Conservation (phyloP, 768 basidiomycete species). For the Phlebiopsis gigantea region DNA sequence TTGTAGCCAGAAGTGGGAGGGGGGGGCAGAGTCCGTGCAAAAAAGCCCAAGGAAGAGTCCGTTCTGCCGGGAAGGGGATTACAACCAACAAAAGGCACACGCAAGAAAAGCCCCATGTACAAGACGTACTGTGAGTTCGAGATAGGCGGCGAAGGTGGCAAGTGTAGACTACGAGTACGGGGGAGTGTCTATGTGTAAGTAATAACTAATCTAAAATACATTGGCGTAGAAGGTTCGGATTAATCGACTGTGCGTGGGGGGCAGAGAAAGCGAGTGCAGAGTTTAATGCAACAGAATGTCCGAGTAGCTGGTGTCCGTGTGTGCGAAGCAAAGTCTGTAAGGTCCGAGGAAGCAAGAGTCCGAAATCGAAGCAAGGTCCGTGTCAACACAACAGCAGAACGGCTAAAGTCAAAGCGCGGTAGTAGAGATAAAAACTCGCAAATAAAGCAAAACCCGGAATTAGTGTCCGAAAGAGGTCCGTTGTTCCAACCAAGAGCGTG, state of each 20-base stretch:
- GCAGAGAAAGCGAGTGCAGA: constrained; percentile 9
- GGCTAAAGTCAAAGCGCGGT: constrained; percentile 2
- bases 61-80: not conserved
- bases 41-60: not conserved
- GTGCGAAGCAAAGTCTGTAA: constrained; percentile 4
- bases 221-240: not conserved
- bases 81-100: not conserved
- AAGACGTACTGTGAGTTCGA: not conserved
- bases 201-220: not conserved
- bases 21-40: not conserved
- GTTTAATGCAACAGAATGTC: constrained; percentile 8
- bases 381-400: not conserved
- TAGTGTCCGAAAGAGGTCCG: constrained; percentile 9
- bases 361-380: constrained; percentile 6
- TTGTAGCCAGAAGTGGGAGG: too few relatives aligned
- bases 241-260: constrained; percentile 1
- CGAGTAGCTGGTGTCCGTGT: too few relatives aligned
- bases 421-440: too few relatives aligned
- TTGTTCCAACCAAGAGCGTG: constrained; percentile 5
- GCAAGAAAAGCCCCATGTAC: not conserved
- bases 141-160: not conserved
- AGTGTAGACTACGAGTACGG: constrained; percentile 6
- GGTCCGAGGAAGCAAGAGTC: constrained; percentile 7
- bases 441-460: not conserved
- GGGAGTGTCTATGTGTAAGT: constrained; percentile 3